Conservation (phyloP, 768 basidiomycete species). For the Podaxis sp. region DNA sequence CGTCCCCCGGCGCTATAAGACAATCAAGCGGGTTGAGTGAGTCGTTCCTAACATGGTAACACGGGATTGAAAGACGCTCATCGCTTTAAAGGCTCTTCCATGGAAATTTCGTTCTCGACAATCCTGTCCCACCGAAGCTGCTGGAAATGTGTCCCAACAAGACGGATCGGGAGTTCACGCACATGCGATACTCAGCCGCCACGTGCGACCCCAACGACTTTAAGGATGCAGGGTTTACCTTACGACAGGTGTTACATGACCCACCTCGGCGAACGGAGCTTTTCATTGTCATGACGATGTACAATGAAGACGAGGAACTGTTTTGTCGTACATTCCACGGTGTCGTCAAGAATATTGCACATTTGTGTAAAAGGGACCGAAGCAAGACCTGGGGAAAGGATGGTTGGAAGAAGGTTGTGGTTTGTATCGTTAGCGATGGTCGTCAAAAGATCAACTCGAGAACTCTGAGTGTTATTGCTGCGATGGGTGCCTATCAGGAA, state of each 20-base stretch:
- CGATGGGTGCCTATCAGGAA: slow-evolving; percentile 95
- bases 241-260: slow-evolving; percentile 90
- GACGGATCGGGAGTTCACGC: slow-evolving; percentile 87
- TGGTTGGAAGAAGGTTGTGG: slow-evolving; percentile 98
- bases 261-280: slow-evolving; percentile 89
- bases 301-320: slow-evolving; percentile 89
- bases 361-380: slow-evolving; percentile 80
- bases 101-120: slow-evolving; percentile 92
- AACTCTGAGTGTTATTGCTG: slow-evolving; percentile 83
- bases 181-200: slow-evolving; percentile 95
- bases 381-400: slow-evolving; percentile 97
- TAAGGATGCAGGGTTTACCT: slow-evolving; percentile 73
- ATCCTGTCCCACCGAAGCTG: slow-evolving; percentile 87
- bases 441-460: slow-evolving; percentile 81
- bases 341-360: slow-evolving; percentile 90
- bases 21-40: slow-evolving; percentile 87
- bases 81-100: slow-evolving; percentile 64
- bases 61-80: background rate
- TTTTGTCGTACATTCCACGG: slow-evolving; percentile 95
- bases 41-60: slow-evolving; percentile 24
- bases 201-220: slow-evolving; percentile 98
- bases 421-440: slow-evolving; percentile 89
- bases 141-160: slow-evolving; percentile 77
- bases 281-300: slow-evolving; percentile 99
- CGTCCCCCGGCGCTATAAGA: slow-evolving; percentile 88